These are phyloP conservation scores for Alternaria consortialis DNA, from an alignment of 2,329 filamentous ascomycete genomes.

Conservation along the genomic window DNA sequence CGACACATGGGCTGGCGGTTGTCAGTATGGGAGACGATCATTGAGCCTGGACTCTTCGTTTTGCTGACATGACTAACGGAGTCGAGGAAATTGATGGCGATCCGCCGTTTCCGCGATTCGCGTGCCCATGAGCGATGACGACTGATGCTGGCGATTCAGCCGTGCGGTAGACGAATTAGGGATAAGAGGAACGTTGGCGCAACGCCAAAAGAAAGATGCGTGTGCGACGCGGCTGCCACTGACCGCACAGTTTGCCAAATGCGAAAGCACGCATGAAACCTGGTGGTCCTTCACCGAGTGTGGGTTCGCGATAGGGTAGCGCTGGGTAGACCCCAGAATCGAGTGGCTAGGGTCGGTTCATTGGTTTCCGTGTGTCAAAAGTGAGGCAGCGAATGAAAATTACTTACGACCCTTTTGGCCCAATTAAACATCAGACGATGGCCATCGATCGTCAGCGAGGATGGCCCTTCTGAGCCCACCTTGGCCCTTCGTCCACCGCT, in stretches of 20 bases:
- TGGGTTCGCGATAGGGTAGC: slow-evolving; percentile 33
- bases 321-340: slow-evolving; percentile 25
- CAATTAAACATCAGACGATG: slow-evolving; percentile 27
- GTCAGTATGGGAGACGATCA: slow-evolving; percentile 9
- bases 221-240: slow-evolving; percentile 32
- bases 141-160: slow-evolving; percentile 24
- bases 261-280: slow-evolving; percentile 32
- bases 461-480: slow-evolving; percentile 42
- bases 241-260: slow-evolving; percentile 32
- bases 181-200: slow-evolving; percentile 23
- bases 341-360: slow-evolving; percentile 22
- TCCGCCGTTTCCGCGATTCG: slow-evolving; percentile 19
- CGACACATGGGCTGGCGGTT: slow-evolving; percentile 16
- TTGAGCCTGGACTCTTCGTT: slow-evolving; percentile 14
- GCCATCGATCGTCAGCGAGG: slow-evolving; percentile 32
- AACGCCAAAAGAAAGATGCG: slow-evolving; percentile 24
- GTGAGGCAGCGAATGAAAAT: slow-evolving; percentile 42
- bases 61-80: slow-evolving; percentile 8
- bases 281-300: slow-evolving; percentile 25
- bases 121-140: slow-evolving; percentile 26
- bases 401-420: slow-evolving; percentile 5
- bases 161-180: slow-evolving; percentile 26
- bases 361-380: slow-evolving; percentile 19
- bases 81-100: slow-evolving; percentile 20
- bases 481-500: slow-evolving; percentile 33